Evolutionary conservation across 2,329 filamentous ascomycete genomes (phyloP).

Genomic region (Aspergillus udagawae): DNA sequence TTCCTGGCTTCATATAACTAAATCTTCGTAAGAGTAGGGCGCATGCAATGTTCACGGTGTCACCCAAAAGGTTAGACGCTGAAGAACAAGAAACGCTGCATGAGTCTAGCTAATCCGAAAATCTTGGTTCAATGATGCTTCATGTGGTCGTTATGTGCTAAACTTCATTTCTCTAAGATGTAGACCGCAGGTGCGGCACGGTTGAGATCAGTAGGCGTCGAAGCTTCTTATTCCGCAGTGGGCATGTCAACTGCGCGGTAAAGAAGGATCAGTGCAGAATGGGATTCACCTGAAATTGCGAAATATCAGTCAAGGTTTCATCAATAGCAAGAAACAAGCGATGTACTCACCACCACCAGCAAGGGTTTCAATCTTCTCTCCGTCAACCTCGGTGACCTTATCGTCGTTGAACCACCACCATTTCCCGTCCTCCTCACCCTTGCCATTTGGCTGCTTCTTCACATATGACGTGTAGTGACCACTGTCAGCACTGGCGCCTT

Average conservation of each 20-base stretch:
- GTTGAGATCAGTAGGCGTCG: background rate
- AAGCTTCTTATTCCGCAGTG: conserved; percentile 30
- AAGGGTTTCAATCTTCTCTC: conserved; percentile 85
- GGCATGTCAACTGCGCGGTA: conserved; percentile 49
- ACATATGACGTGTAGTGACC: conserved; percentile 98
- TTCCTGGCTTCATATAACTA: background rate
- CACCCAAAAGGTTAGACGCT: background rate
- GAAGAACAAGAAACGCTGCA: background rate
- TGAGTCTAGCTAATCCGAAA: background rate
- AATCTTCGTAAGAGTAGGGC: background rate
- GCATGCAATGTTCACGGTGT: background rate
- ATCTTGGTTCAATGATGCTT: background rate
- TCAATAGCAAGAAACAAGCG: background rate
- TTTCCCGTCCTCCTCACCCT: conserved; percentile 81
- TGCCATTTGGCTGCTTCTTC: conserved; percentile 77
- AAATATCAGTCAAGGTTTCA: background rate
- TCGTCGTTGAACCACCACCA: conserved; percentile 99
- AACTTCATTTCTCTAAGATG: background rate
- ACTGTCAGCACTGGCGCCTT: conserved; percentile 93
- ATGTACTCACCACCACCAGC: conserved; percentile 70
- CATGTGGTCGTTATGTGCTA: background rate
- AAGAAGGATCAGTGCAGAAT: conserved; percentile 49
- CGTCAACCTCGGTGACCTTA: conserved; percentile 85
- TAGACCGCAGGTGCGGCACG: background rate
- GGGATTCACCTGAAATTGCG: conserved; percentile 41